These are phyloP conservation scores for Wickerhamomyces bovis DNA, from an alignment of 805 yeast genomes.

Conservation along the genomic window DNA sequence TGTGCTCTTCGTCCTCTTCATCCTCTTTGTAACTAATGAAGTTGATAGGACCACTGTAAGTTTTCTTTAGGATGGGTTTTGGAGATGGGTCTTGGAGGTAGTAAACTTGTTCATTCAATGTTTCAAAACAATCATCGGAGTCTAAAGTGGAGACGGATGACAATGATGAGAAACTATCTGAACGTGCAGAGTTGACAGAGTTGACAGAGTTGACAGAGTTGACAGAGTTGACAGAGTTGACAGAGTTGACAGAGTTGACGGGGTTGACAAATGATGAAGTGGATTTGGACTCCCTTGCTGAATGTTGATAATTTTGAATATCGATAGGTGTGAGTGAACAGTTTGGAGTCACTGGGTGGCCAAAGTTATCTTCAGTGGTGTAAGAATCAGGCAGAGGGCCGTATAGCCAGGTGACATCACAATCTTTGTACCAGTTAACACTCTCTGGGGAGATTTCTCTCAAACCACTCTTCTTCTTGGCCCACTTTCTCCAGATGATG, in stretches of 20 bases:
- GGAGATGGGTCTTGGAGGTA: slow-evolving; percentile 2
- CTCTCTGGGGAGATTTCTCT: slow-evolving; percentile 67
- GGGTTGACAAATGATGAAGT: too few species aligned
- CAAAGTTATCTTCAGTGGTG: slow-evolving; percentile 10
- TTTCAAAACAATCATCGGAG: slow-evolving; percentile 3
- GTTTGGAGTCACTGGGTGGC: neutral
- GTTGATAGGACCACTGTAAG: slow-evolving; percentile 7
- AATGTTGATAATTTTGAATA: neutral
- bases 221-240: too few species aligned
- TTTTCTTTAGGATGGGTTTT: slow-evolving; percentile 19
- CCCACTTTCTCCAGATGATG: slow-evolving; percentile 95
- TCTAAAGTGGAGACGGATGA: slow-evolving; percentile 1
- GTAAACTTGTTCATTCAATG: slow-evolving; percentile 4
- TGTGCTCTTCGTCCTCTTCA: neutral
- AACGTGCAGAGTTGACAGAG: slow-evolving; percentile 1
- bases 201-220: too few species aligned
- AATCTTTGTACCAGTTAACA: slow-evolving; percentile 92
- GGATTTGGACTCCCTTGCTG: neutral
- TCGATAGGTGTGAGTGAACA: neutral
- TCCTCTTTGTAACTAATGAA: slow-evolving; percentile 2
- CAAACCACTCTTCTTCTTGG: slow-evolving; percentile 61
- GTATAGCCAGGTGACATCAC: slow-evolving; percentile 91
- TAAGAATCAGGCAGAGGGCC: slow-evolving; percentile 53
- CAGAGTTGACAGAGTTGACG: too few species aligned
- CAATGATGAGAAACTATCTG: slow-evolving; percentile 8